phyloP scores from a whole-genome alignment of 306 rosid genomes.

The Gastrolobium bilobum region DNA sequence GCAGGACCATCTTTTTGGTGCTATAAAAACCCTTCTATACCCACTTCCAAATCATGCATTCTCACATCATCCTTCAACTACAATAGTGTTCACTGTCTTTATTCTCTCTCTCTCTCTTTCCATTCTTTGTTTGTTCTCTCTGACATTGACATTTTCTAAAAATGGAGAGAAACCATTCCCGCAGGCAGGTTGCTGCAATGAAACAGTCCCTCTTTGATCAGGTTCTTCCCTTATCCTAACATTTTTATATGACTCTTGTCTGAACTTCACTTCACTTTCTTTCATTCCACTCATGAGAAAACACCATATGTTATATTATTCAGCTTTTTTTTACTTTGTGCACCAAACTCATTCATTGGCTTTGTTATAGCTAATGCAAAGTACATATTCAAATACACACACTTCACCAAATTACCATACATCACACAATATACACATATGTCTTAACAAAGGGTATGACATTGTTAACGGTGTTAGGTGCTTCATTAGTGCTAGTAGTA shows the following conservation, averaged over 20 bases:
- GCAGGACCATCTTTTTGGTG: conserved; percentile 32
- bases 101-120: conserved; percentile 23
- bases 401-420: not conserved
- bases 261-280: not conserved
- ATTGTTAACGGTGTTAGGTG: not conserved
- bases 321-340: not conserved
- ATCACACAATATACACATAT: not conserved
- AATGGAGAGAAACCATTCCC: conserved; percentile 70
- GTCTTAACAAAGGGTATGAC: not conserved
- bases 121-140: not conserved
- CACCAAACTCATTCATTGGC: conserved; percentile 10
- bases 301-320: not conserved
- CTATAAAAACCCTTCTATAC: conserved; percentile 57
- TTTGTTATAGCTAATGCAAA: not conserved
- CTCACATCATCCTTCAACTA: conserved; percentile 11
- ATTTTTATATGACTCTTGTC: not conserved
- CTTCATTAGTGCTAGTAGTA: not conserved
- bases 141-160: not conserved
- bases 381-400: not conserved
- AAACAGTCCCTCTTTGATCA: conserved; percentile 92
- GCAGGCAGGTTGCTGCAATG: conserved; percentile 64
- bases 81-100: not conserved
- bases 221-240: conserved; percentile 52
- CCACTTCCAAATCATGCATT: conserved; percentile 45
- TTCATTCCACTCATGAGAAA: not conserved